Conservation (phyloP, 2,329 filamentous ascomycete genomes). For the Cladorrhinum sp. region DNA sequence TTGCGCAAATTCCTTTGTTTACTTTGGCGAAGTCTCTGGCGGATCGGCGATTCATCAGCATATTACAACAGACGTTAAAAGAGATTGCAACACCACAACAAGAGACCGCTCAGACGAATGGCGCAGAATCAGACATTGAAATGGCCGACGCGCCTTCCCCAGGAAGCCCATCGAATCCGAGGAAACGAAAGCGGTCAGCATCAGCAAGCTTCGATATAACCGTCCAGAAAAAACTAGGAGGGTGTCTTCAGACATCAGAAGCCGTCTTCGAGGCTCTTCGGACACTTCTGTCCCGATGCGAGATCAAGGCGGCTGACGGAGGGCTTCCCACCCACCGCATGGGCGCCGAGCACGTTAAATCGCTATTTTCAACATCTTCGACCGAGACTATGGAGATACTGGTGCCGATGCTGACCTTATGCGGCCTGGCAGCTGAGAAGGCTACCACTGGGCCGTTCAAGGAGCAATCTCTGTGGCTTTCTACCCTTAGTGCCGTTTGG, state of each 20-base stretch:
- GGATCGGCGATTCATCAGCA: conserved; percentile 63
- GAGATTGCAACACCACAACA: conserved; percentile 46
- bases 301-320: conserved; percentile 30
- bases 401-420: conserved; percentile 45
- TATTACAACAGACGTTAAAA: conserved; percentile 63
- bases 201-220: conserved; percentile 39
- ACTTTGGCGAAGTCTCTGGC: conserved; percentile 68
- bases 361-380: conserved; percentile 51
- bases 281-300: conserved; percentile 46
- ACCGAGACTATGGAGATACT: conserved; percentile 46
- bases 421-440: conserved; percentile 38
- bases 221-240: conserved; percentile 37
- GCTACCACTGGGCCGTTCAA: conserved; percentile 34
- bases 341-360: conserved; percentile 57
- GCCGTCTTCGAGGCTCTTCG: conserved; percentile 47
- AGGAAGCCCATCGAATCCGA: conserved; percentile 32
- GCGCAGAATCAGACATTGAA: conserved; percentile 23
- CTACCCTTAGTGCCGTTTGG: conserved; percentile 48
- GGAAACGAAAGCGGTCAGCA: conserved; percentile 47
- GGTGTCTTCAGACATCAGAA: conserved; percentile 46
- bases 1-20: conserved; percentile 64
- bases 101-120: conserved; percentile 7
- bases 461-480: conserved; percentile 46
- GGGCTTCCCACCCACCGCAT: conserved; percentile 41
- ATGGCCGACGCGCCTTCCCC: conserved; percentile 29